Base-by-base conservation (phyloP, 2,329 filamentous ascomycete species). In the Graphilbum sp. region DNA sequence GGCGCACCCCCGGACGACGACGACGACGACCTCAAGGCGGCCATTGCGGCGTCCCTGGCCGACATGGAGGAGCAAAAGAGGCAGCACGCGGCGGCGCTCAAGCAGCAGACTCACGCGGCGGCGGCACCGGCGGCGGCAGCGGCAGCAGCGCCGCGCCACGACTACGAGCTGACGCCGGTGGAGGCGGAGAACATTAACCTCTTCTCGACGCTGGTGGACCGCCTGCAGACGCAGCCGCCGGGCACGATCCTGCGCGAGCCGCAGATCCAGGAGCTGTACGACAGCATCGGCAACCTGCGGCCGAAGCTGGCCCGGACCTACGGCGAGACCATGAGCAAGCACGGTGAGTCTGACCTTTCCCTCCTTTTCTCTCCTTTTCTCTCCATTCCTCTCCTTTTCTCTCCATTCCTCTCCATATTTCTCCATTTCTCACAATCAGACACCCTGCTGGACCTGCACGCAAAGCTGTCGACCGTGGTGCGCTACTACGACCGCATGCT, bases 31-130 rank as follows among this genome's bases (percentile, higher is more conserved):
- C 62, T 98, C 21, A 92, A 90, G 54, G 86, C 88, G 20, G 90
- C 90, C 4, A 96, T 98, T 53, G 88, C 87, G 27, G 87, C 92
- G 16, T 96, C 90, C 5, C 56, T 98, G 41, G 81, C 83, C 19
- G 90, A 98, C 52, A 95, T 96, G 85, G 90, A 98, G 58, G 83
- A 95, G 56, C 88, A 98, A 55, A 96, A 98, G 65, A 80, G 88
- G 59, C 78, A 77, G 48, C 86, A 96, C 54, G 75, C 86, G 2
- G 82, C 80, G 5, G 76, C 75, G 2, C 68, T 96, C 49, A 92
- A 90, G 54, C 75, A 84, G 51, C 84, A 90, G 44, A 72, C 79
- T 1, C 68, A 71, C 0, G 67, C 63, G 29, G 61, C 66, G 2
- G 61, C 64, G 20, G 58, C 63, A 15, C 55, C 63, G 4, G 55